Conservation (phyloP, 257 asterid species). For the Handroanthus guayacan region DNA sequence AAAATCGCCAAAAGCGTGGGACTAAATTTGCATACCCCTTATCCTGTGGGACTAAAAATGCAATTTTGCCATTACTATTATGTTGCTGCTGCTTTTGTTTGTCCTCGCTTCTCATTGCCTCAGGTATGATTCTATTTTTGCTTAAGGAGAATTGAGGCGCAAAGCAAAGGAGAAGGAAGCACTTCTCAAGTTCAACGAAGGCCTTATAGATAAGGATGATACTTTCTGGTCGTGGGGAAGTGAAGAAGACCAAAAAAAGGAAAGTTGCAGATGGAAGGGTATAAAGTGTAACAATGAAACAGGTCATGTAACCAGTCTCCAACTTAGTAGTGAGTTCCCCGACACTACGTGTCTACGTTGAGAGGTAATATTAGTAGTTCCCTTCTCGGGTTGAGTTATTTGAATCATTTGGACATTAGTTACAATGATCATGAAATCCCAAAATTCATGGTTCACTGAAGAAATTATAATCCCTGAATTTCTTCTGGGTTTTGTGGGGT, state of each 20-base stretch:
- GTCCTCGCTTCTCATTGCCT: neutral
- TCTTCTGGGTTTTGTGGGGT: too few relatives aligned
- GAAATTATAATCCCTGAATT: too few relatives aligned
- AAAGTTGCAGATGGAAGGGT: slow-evolving; percentile 54
- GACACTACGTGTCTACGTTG: neutral
- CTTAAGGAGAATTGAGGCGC: slow-evolving; percentile 33
- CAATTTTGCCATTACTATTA: too few relatives aligned
- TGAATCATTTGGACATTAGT: too few relatives aligned
- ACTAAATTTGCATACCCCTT: too few relatives aligned
- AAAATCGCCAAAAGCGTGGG: too few relatives aligned
- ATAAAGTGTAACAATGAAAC: slow-evolving; percentile 45
- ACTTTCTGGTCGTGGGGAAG: slow-evolving; percentile 42
- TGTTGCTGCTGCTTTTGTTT: too few relatives aligned
- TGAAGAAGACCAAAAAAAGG: slow-evolving; percentile 35
- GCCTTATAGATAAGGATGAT: slow-evolving; percentile 26
- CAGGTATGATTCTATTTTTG: neutral
- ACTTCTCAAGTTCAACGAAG: slow-evolving; percentile 46
- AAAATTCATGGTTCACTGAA: too few relatives aligned
- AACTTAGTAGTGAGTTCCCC: neutral
- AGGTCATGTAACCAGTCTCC: slow-evolving; percentile 35
- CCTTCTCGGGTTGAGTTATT: slow-evolving; percentile 23
- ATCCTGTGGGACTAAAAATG: too few relatives aligned
- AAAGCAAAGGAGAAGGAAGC: slow-evolving; percentile 42
- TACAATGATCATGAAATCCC: too few relatives aligned
- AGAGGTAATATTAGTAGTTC: slow-evolving; percentile 43